These are phyloP conservation scores for Pythium sukuiense DNA, from an alignment of 352 stramenopile species.

Conservation along the genomic window DNA sequence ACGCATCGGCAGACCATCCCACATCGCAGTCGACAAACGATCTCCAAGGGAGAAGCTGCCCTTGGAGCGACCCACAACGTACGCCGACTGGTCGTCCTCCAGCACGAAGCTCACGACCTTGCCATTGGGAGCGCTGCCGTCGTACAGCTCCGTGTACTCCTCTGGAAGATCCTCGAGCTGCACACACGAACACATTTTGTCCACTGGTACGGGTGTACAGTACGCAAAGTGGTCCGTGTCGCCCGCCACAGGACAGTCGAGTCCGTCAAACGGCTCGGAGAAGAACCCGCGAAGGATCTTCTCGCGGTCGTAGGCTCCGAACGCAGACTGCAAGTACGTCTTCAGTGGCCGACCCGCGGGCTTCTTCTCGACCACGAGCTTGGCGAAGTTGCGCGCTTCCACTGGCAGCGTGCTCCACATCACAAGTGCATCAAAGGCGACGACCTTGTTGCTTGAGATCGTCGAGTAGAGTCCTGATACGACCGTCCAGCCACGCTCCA, in stretches of 20 bases:
- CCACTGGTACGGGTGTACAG: conserved; percentile 14
- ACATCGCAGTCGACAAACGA: neutral
- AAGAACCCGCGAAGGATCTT: conserved; percentile 18
- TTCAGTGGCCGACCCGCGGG: conserved; percentile 2
- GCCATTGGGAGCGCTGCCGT: conserved; percentile 6
- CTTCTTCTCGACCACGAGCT: conserved; percentile 13
- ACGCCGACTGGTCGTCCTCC: neutral
- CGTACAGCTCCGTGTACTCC: conserved; percentile 18
- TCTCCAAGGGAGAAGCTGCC: neutral
- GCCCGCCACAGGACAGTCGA: conserved; percentile 9
- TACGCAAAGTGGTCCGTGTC: conserved; percentile 21
- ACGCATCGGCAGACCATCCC: conserved; percentile 3
- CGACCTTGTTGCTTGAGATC: neutral
- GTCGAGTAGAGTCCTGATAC: neutral
- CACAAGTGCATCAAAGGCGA: conserved; percentile 9
- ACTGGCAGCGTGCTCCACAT: conserved; percentile 10
- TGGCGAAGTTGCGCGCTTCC: conserved; percentile 7
- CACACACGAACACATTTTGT: conserved; percentile 13
- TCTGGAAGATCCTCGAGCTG: conserved; percentile 20
- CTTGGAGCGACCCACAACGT: conserved; percentile 8
- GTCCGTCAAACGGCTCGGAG: conserved; percentile 7
- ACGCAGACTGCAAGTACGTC: neutral
- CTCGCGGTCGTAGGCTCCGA: conserved; percentile 1
- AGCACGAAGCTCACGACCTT: neutral
- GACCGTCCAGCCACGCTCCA: conserved; percentile 7